Evolutionary conservation across 2,329 filamentous ascomycete species (phyloP).

Genomic region (Aspergillus aculeatinus): DNA sequence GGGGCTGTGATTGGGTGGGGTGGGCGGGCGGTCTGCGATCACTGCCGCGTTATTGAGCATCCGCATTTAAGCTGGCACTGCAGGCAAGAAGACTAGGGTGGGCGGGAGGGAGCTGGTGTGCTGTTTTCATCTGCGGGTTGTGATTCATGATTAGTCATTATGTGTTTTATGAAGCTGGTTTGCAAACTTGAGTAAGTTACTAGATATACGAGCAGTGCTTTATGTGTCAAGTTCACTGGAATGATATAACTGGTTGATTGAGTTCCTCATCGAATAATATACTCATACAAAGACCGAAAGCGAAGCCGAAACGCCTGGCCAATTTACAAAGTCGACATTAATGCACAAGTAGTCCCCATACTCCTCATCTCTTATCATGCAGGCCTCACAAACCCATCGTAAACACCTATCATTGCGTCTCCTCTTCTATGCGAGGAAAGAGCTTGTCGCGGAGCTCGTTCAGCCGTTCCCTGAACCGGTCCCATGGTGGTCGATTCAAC

Average conservation of each 20-base stretch:
- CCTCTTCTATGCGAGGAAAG: conserved; percentile 13
- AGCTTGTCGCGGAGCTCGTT: conserved; percentile 22
- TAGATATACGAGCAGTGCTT: too few relatives aligned
- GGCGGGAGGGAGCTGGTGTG: neutral
- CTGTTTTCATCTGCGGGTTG: neutral
- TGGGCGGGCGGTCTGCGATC: conserved; percentile 21
- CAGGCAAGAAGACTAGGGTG: neutral
- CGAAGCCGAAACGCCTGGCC: conserved; percentile 11
- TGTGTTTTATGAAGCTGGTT: neutral
- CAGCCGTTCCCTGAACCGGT: conserved; percentile 51
- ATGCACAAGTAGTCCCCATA: neutral
- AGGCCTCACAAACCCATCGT: neutral
- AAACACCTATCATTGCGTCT: neutral
- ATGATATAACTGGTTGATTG: neutral
- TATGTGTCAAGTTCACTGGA: too few relatives aligned
- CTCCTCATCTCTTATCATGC: neutral
- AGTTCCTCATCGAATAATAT: neutral
- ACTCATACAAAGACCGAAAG: neutral
- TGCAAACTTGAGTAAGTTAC: neutral
- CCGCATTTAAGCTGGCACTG: too few relatives aligned
- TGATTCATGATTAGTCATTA: neutral
- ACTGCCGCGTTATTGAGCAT: too few relatives aligned
- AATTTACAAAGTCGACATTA: neutral
- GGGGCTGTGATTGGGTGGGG: conserved; percentile 28
- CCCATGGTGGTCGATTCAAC: conserved; percentile 81